Evolutionary conservation across 441 rosid species (phyloP), one percentile per base, ranked within the genome.

Genomic region (Populus hybrid): DNA sequence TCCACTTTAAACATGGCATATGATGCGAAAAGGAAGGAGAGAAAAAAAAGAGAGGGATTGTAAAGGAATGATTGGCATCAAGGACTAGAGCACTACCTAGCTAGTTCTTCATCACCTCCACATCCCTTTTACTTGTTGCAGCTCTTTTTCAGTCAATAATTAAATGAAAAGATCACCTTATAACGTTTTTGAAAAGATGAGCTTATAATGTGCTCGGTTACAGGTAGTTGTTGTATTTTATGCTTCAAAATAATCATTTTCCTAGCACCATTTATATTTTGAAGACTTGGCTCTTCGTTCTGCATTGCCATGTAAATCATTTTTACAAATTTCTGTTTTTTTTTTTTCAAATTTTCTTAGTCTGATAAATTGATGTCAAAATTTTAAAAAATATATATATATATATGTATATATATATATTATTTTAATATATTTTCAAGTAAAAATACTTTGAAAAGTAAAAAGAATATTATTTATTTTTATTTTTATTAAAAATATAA

Each of bases 11-110:
- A 75, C 78, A 80, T 75, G 77, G 78, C 76, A 77, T 29, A 76
- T 76, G 84, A 79, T 80, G 84, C 81, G 78, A 31, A 68, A 0
- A n/a, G 8, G 24, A 68, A 33, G 29, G 29, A 28, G 29, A 28
- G 31, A 29, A 29, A 29, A 33, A 11, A 29, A 71, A 64, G 59
- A 40, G 75, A 80, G 38, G 26, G 76, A 86, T 85, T 28, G 85
- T 87, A 69, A 61, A 79, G 83, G 78, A 86, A 89, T 87, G 86
- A 86, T 89, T 87, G 84, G 84, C 77, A 78, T 76, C 72, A 82
- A 81, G 81, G 70, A 76, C 29, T 53, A 38, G 67, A 6, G 76
- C 8, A 50, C 59, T 6, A 16, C 7, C 83, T 63, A 64, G 26
- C 83, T 63, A 67, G 26, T 80, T 59, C 74, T 40, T 56, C n/a